Evolutionary conservation across 2,329 filamentous ascomycete species (phyloP).

Genomic region (Biscogniauxia marginata): DNA sequence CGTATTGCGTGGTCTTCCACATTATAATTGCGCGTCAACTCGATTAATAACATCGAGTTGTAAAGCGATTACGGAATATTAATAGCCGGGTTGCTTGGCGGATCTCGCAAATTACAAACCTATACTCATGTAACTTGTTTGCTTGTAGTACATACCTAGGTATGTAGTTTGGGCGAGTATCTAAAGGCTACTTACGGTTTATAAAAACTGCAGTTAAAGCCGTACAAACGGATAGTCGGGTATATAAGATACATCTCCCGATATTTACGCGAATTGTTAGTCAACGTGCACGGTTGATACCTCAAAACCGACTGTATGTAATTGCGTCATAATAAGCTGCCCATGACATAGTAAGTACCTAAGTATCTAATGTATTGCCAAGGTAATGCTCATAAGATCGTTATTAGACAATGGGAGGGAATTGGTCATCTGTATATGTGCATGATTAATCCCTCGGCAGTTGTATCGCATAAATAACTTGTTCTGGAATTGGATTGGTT

Average conservation of each 20-base stretch:
- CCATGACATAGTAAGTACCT: neutral
- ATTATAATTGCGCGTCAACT: neutral
- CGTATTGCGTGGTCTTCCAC: neutral
- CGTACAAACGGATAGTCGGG: neutral
- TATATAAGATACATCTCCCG: neutral
- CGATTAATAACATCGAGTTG: no score
- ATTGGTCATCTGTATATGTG: no score
- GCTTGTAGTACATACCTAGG: no score
- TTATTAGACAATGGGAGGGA: neutral
- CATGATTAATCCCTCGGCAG: neutral
- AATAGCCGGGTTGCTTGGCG: no score
- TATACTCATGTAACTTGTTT: no score
- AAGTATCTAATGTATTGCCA: neutral
- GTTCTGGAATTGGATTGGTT: neutral
- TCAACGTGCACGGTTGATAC: neutral
- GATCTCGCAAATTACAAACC: neutral
- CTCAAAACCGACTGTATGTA: no score
- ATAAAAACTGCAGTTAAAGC: neutral
- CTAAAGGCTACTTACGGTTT: neutral
- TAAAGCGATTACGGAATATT: no score
- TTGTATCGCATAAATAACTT: neutral
- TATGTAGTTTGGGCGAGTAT: no score
- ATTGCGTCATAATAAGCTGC: neutral
- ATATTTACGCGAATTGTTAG: no score
- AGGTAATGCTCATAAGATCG: neutral